Base-by-base conservation (phyloP, 2,329 filamentous ascomycete species). In the Epichloe sylvatica region DNA sequence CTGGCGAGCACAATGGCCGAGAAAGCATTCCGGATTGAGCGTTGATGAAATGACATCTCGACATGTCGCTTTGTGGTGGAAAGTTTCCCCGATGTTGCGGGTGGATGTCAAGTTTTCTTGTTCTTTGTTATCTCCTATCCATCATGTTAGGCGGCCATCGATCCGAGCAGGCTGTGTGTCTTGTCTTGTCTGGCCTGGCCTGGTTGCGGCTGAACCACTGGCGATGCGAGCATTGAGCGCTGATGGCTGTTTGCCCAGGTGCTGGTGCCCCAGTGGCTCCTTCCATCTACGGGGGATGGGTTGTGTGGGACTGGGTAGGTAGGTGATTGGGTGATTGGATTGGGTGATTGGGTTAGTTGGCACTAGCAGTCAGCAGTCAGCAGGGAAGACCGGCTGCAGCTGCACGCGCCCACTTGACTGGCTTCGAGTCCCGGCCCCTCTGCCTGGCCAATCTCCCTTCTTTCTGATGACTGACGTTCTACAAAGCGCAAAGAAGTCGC, bases 1-100 rank as follows among this genome's bases (percentile, higher is more conserved):
- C 47, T 30, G 44, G 51, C 47, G 51, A 51, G 36, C 51, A 51
- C 49, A 47, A 34, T 46, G 38, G 36, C 13, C 33, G 45, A 37
- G 36, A 40, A 21, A 23, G 38, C 40, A 41, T 35, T 19, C 9
- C 21, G 45, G 25, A 35, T 25, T 43, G 38, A 25, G 33, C 37
- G 17, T 21, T 8, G 44, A 40, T 21, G 44, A 39, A 17, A 35
- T 30, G 38, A 35, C 30, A 38, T 34, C 44, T 46, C 43, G 35
- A 44, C 44, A 45, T 43, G 38, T 25, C 44, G 35, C 33, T 39
- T 39, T 33, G 36, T 42, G 48, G 48, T 42, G 48, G 48, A 42
- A 19, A 21, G 37, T 19, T 33, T 35, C 23, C 25, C 47, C 41
- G 35, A 23, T 17, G 40, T 21, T 21, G 25, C 41, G 42, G 45